phyloP scores from a whole-genome alignment of 331 rosid species.

The Cydonia oblonga region DNA sequence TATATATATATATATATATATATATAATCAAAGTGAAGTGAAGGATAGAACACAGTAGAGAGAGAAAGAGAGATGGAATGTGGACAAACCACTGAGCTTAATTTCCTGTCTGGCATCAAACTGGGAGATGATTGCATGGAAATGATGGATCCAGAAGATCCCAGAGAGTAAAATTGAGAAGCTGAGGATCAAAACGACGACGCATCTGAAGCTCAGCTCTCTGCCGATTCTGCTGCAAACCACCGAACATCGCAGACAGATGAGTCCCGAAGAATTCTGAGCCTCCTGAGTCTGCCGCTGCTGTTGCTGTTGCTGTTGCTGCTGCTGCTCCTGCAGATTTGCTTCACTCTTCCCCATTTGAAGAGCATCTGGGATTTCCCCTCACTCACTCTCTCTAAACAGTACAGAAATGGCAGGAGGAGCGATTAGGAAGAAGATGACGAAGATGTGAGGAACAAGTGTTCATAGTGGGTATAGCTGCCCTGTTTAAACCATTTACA shows the following conservation, averaged over 20 bases:
- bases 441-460: conserved; percentile 17
- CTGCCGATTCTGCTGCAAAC: conserved; percentile 14
- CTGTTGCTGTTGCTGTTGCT: background rate
- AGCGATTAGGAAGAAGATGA: background rate
- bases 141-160: conserved; percentile 71
- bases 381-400: conserved; percentile 4
- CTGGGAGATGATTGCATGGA: conserved; percentile 1
- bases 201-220: conserved; percentile 56
- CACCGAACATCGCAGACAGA: conserved; percentile 35
- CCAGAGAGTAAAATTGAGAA: conserved; percentile 51
- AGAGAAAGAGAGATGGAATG: background rate
- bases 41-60: background rate
- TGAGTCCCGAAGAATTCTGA: conserved; percentile 23
- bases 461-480: conserved; percentile 16
- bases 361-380: conserved; percentile 65
- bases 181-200: conserved; percentile 45
- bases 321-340: conserved; percentile 34
- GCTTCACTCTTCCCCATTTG: conserved; percentile 71
- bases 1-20: background rate
- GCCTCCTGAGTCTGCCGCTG: conserved; percentile 10
- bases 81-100: conserved; percentile 51
- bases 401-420: background rate
- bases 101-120: conserved; percentile 56
- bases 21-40: background rate
- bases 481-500: background rate